Evolutionary conservation across 2,329 filamentous ascomycete genomes (phyloP).

Genomic region (Fusarium napiforme): DNA sequence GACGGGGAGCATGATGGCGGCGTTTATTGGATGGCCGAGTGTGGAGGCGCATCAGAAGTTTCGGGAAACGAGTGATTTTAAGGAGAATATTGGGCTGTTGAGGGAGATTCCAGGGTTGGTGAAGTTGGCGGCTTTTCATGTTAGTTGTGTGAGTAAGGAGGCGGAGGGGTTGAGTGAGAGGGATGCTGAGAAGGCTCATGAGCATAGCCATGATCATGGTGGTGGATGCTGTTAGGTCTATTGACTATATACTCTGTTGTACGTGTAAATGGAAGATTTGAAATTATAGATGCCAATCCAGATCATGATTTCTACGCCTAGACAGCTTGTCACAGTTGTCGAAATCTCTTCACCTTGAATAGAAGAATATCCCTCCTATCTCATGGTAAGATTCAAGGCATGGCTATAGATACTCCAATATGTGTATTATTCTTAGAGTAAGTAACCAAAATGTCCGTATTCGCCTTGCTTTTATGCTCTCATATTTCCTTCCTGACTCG

Average conservation of each 20-base stretch:
- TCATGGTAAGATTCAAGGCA: rapidly evolving
- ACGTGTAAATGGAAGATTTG: rapidly evolving
- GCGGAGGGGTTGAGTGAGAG: conserved; percentile 12
- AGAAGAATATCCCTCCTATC: background rate
- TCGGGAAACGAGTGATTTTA: conserved; percentile 49
- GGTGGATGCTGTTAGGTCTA: conserved; percentile 20
- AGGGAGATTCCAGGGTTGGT: conserved; percentile 36
- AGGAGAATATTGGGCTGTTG: conserved; percentile 46
- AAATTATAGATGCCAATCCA: too few species aligned
- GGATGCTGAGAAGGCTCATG: conserved; percentile 23
- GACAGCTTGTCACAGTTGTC: background rate
- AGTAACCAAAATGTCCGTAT: background rate
- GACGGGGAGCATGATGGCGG: conserved; percentile 40
- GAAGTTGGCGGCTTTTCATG: conserved; percentile 39
- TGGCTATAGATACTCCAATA: background rate
- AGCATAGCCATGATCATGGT: conserved; percentile 27
- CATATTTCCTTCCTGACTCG: background rate
- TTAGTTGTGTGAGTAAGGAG: conserved; percentile 34
- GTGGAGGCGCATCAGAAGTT: conserved; percentile 52
- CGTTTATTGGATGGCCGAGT: conserved; percentile 52
- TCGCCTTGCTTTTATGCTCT: background rate
- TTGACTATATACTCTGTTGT: rapidly evolving
- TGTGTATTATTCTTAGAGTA: background rate
- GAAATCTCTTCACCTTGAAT: too few species aligned
- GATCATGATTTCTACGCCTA: too few species aligned